Evolutionary conservation across 306 rosid genomes (phyloP).

Genomic region (Quercus alba): DNA sequence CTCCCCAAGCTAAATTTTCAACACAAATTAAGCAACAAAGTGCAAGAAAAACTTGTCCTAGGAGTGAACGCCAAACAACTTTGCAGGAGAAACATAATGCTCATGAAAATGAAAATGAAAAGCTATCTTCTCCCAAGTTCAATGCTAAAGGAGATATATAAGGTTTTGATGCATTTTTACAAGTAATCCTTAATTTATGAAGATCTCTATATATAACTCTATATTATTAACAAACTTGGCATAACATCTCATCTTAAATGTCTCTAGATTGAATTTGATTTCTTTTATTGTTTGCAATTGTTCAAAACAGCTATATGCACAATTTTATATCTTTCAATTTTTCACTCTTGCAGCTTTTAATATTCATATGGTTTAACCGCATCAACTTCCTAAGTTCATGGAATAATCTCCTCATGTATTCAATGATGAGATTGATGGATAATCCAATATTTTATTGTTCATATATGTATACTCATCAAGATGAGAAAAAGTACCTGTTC

Average conservation of each 20-base stretch:
- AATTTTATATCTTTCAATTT: not conserved
- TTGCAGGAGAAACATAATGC: not conserved
- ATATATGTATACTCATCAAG: not conserved
- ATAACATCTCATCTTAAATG: not conserved
- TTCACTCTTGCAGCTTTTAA: not conserved
- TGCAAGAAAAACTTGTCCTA: not conserved
- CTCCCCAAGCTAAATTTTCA: conserved; percentile 17
- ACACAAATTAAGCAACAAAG: conserved; percentile 15
- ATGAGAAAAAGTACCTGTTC: conserved; percentile 58
- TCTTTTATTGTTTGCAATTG: not conserved
- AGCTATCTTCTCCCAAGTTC: conserved; percentile 1
- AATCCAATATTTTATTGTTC: not conserved
- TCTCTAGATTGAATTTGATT: not conserved
- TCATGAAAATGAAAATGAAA: not conserved
- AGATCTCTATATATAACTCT: not conserved
- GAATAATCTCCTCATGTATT: conserved; percentile 1
- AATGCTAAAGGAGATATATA: not conserved
- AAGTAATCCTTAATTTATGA: conserved; percentile 1
- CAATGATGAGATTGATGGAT: not conserved
- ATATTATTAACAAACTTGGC: not conserved
- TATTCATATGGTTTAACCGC: not conserved
- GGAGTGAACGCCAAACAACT: not conserved
- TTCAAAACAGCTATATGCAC: not conserved
- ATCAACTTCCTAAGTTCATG: not conserved
- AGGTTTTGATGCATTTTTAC: not conserved